phyloP scores from a whole-genome alignment of 129 eudicot genomes.

The Escallonia herrerae region DNA sequence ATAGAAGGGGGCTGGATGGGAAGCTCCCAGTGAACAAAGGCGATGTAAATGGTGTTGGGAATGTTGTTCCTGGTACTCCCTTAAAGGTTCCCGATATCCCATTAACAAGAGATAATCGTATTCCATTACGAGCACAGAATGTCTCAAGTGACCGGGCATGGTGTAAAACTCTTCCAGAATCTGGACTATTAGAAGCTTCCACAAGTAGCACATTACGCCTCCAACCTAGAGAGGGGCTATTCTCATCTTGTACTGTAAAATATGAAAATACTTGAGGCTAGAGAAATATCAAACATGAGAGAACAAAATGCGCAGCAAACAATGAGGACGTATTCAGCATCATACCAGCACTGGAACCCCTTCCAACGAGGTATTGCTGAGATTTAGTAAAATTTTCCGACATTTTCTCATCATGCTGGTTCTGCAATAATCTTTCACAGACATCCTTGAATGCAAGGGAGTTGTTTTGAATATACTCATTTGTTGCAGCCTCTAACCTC shows the following conservation, averaged over 20 bases:
- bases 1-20: constrained; percentile 81
- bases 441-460: constrained; percentile 62
- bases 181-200: constrained; percentile 81
- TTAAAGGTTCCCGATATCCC: constrained; percentile 45
- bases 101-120: constrained; percentile 46
- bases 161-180: constrained; percentile 82
- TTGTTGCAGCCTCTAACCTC: constrained; percentile 80
- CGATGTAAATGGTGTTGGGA: constrained; percentile 81
- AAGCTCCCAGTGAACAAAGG: constrained; percentile 96
- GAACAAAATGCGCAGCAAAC: constrained; percentile 5
- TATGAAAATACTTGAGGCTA: constrained; percentile 1
- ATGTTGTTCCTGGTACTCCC: constrained; percentile 51
- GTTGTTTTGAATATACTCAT: constrained; percentile 68
- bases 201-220: constrained; percentile 87
- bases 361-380: constrained; percentile 43
- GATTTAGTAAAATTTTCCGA: constrained; percentile 39
- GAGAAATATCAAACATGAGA: constrained; percentile 1
- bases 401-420: constrained; percentile 59
- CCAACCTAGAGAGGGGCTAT: constrained; percentile 78
- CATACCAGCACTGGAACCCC: constrained; percentile 36
- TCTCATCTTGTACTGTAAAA: constrained; percentile 40
- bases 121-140: constrained; percentile 67
- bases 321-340: constrained; percentile 13
- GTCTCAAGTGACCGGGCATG: constrained; percentile 88
- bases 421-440: constrained; percentile 63